Evolutionary conservation across 1,284 basidiomycete genomes (phyloP).

Genomic region (Xerocomus amazonicus): DNA sequence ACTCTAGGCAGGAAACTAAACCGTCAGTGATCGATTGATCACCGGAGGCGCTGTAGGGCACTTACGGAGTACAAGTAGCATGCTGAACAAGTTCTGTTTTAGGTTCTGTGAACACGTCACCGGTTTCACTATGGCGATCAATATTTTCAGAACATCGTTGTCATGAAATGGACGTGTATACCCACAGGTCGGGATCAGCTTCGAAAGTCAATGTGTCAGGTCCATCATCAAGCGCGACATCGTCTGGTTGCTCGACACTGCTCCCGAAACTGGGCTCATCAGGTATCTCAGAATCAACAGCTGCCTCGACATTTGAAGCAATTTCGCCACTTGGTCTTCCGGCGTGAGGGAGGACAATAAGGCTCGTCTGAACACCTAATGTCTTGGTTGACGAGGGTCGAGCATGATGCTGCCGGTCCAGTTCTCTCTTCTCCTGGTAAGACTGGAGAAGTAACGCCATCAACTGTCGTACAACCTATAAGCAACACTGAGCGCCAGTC

Average conservation of each 20-base stretch:
- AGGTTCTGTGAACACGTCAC: background rate
- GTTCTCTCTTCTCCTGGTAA: conserved; percentile 23
- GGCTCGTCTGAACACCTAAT: conserved; percentile 25
- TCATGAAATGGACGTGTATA: background rate
- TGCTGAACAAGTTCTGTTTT: background rate
- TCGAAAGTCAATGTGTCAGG: background rate
- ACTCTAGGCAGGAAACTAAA: conserved; percentile 7
- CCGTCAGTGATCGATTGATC: background rate
- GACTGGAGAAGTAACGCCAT: conserved; percentile 27
- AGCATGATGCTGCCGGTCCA: conserved; percentile 7
- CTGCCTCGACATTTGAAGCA: background rate
- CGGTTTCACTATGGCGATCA: conserved; percentile 1
- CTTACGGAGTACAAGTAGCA: conserved; percentile 19
- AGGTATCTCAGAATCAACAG: background rate
- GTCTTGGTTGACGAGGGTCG: conserved; percentile 11
- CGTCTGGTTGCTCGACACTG: background rate
- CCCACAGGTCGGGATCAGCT: conserved; percentile 9
- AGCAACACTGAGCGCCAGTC: conserved; percentile 2
- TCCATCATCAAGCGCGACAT: background rate
- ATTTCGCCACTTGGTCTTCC: background rate
- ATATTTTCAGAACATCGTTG: conserved; percentile 1
- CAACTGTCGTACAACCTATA: conserved; percentile 15
- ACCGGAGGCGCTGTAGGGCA: background rate
- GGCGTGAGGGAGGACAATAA: background rate
- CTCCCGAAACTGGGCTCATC: background rate